Percentiles rank a stretch among this genome's conserved stretches.
These are phyloP conservation scores for Bisporella sp. DNA, from an alignment of 2,329 filamentous ascomycete species.

Conservation along the genomic window DNA sequence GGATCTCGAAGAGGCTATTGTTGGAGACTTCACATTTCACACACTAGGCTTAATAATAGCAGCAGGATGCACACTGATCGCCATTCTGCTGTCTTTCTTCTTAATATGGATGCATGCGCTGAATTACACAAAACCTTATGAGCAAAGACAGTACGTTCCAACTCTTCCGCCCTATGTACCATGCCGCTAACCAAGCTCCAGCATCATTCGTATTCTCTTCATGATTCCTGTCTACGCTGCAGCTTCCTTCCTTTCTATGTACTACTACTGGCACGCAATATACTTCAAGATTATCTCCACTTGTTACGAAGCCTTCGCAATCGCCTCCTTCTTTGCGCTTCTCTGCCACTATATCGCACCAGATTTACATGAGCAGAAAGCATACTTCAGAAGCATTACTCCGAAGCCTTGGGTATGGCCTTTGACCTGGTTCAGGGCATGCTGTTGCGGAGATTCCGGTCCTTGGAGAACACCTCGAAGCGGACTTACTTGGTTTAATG, in stretches of 20 bases:
- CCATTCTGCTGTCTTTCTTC: conserved; percentile 46
- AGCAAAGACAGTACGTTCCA: conserved; percentile 46
- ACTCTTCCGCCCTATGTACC: not conserved
- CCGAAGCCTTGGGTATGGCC: conserved; percentile 68
- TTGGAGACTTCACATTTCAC: conserved; percentile 46
- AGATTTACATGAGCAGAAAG: conserved; percentile 72
- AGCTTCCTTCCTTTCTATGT: conserved; percentile 66
- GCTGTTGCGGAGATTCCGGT: conserved; percentile 62
- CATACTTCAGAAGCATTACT: conserved; percentile 67
- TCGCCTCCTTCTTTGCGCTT: conserved; percentile 78
- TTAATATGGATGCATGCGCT: conserved; percentile 52
- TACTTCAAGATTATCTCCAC: conserved; percentile 78
- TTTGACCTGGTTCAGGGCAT: conserved; percentile 61
- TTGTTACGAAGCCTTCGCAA: conserved; percentile 85
- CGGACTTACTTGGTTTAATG: conserved; percentile 86
- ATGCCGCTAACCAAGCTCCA: conserved; percentile 25
- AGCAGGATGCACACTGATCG: conserved; percentile 40
- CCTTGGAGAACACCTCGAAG: conserved; percentile 68
- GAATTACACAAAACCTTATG: conserved; percentile 53
- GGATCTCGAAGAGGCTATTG: conserved; percentile 37
- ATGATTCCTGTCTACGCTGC: conserved; percentile 80
- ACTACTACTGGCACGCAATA: conserved; percentile 69
- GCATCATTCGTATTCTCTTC: conserved; percentile 80
- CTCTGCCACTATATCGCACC: conserved; percentile 76
- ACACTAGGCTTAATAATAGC: conserved; percentile 45